A percentile compares a stretch with the other conserved stretches of the same genome.
Conservation (phyloP, 805 yeast genomes). For the Metschnikowia chrysomelidarum region DNA sequence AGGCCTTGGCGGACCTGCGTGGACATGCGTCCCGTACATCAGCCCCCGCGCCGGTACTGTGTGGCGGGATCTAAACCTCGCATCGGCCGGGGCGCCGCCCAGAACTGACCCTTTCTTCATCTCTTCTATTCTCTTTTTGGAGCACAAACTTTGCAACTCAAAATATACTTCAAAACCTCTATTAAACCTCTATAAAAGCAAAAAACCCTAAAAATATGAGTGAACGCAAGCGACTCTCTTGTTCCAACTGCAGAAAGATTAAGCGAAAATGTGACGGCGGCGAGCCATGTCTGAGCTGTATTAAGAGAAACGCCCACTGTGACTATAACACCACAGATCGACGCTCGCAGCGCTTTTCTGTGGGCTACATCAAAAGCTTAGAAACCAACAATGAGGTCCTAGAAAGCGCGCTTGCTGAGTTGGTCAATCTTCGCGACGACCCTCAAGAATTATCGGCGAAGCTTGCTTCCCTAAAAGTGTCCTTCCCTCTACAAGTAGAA, state of each 20-base stretch:
- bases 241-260: slow-evolving; percentile 19
- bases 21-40: too few relatives aligned
- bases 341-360: slow-evolving; percentile 18
- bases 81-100: too few relatives aligned
- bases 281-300: slow-evolving; percentile 18
- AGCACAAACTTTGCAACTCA: too few relatives aligned
- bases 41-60: too few relatives aligned
- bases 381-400: slow-evolving; percentile 19
- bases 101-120: too few relatives aligned
- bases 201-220: too few relatives aligned
- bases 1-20: too few relatives aligned
- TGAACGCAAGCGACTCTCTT: slow-evolving; percentile 15
- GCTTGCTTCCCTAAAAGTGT: slow-evolving; percentile 14
- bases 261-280: slow-evolving; percentile 21
- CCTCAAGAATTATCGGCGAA: slow-evolving; percentile 15
- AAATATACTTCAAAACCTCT: too few relatives aligned
- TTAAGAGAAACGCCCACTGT: slow-evolving; percentile 12
- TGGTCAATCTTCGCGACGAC: slow-evolving; percentile 16
- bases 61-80: too few relatives aligned
- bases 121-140: too few relatives aligned
- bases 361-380: slow-evolving; percentile 19
- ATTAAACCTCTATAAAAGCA: too few relatives aligned
- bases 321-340: slow-evolving; percentile 18
- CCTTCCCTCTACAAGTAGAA: slow-evolving; percentile 9
- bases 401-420: slow-evolving; percentile 13